Evolutionary conservation across 768 basidiomycete genomes (phyloP), one percentile per base, ranked within the genome.

Genomic region (Auriscalpium orientale): DNA sequence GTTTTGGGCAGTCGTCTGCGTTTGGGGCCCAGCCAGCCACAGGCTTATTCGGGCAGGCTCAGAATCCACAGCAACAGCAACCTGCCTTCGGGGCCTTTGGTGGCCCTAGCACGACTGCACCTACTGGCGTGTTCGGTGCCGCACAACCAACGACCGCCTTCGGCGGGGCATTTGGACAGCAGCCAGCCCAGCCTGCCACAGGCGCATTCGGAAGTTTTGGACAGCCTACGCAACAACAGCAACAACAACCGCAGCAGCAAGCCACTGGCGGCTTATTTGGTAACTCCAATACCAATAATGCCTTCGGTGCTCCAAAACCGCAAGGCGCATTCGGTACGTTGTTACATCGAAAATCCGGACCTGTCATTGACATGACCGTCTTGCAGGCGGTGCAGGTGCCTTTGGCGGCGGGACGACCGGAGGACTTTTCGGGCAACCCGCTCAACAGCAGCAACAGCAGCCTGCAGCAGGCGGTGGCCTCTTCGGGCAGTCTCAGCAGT

Each of bases 131-230:
- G 3, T 62, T 62, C 47, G 63, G 66, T 28, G 54, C 70, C 52
- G 66, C 67, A 49, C 65, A 67, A 34, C 61, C 53, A n/a, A n/a
- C n/a, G 28, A 28, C 28, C 28, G 28, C 28, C 28, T 28, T 28
- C 4, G 28, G 28, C 5, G 28, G 28, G 28, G 28, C 28, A 28
- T 28, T 28, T n/a, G 53, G 56, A 57, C 77, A 66, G 62, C 76
- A 65, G 49, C 68, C 63, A 58, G 64, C 64, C 56, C 65, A 57
- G 44, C 75, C 60, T 35, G 53, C 58, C 8, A 12, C 60, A 10
- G 47, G 54, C 10, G 60, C 54, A 5, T 68, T 68, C 49, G 68
- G 75, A 21, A 67, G 72, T 0, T 78, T 79, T 65, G 61, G 63
- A 12, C 65, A 66, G n/a, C 62, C 62, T 38, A 58, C 51, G 36